Conservation (phyloP, 106 monocot genomes). For the Xerophyta viscosa region DNA sequence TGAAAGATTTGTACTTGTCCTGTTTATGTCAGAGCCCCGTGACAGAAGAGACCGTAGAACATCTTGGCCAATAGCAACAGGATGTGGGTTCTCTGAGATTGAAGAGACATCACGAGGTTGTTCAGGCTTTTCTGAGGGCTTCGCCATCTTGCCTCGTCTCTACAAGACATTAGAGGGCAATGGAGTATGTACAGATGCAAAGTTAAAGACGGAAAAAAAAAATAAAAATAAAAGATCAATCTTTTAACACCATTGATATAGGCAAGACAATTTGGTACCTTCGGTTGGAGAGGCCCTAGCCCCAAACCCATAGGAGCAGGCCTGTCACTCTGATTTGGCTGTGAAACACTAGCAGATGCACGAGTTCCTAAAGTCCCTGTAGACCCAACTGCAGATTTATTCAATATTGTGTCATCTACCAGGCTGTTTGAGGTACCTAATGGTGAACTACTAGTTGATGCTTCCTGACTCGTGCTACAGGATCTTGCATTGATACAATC, state of each 20-base stretch:
- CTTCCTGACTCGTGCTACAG: background rate
- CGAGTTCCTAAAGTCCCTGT: constrained; percentile 3
- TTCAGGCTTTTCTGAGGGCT: constrained; percentile 23
- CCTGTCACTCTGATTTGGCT: constrained; percentile 20
- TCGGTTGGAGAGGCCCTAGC: constrained; percentile 60
- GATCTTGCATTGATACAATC: too few species aligned
- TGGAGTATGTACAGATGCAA: background rate
- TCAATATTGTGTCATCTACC: background rate
- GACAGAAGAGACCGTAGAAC: constrained; percentile 41
- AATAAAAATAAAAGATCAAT: too few species aligned
- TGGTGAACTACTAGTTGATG: background rate
- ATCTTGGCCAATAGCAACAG: constrained; percentile 47
- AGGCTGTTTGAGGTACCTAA: background rate
- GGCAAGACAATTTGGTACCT: constrained; percentile 22
- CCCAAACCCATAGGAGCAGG: constrained; percentile 61
- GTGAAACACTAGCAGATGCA: constrained; percentile 3
- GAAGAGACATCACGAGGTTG: constrained; percentile 5
- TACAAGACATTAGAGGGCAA: constrained; percentile 9
- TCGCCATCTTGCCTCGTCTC: constrained; percentile 40
- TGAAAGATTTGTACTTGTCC: constrained; percentile 7
- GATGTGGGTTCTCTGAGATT: constrained; percentile 17
- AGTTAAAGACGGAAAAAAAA: background rate
- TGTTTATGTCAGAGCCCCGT: constrained; percentile 11
- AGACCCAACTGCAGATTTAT: constrained; percentile 12
- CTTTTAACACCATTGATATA: too few species aligned